Percentiles rank a stretch among this genome's conserved stretches.
Evolutionary conservation across 768 basidiomycete species (phyloP).

Genomic region (Lepiota brunneoincarnata): DNA sequence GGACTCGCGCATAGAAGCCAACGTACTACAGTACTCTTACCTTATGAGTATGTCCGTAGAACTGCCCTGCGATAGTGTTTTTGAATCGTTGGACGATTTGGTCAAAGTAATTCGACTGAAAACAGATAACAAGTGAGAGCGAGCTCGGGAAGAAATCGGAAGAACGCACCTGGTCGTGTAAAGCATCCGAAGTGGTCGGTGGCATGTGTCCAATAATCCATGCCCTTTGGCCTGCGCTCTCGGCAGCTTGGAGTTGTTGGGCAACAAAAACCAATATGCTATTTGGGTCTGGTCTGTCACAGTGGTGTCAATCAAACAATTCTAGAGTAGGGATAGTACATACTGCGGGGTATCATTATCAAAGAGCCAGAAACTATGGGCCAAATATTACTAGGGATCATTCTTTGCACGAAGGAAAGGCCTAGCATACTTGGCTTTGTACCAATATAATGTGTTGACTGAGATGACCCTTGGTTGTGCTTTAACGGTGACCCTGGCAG

Average conservation of each 20-base stretch:
- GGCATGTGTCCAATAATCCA: slow-evolving; percentile 67
- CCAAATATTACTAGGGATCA: neutral
- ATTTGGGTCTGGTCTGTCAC: slow-evolving; percentile 47
- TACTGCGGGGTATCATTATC: slow-evolving; percentile 47
- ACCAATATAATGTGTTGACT: slow-evolving; percentile 61
- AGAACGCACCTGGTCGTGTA: slow-evolving; percentile 46
- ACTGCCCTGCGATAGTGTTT: slow-evolving; percentile 56
- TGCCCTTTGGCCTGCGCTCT: slow-evolving; percentile 54
- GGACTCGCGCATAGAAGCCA: too few species aligned
- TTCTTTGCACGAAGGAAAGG: neutral
- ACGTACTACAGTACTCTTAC: too few species aligned
- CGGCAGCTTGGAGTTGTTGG: slow-evolving; percentile 53
- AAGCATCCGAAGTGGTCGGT: slow-evolving; percentile 45
- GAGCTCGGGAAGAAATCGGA: neutral
- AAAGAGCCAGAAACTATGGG: slow-evolving; percentile 55
- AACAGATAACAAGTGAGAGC: neutral
- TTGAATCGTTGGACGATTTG: slow-evolving; percentile 61
- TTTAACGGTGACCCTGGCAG: neutral
- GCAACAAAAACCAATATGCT: slow-evolving; percentile 55
- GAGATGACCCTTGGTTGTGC: slow-evolving; percentile 46
- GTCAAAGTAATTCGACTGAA: slow-evolving; percentile 59
- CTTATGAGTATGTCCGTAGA: slow-evolving; percentile 60
- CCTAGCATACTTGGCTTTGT: slow-evolving; percentile 47
- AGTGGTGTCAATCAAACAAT: neutral
- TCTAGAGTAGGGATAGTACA: slow-evolving; percentile 11